phyloP scores from a whole-genome alignment of 768 basidiomycete genomes.

The Amyloporia xantha region DNA sequence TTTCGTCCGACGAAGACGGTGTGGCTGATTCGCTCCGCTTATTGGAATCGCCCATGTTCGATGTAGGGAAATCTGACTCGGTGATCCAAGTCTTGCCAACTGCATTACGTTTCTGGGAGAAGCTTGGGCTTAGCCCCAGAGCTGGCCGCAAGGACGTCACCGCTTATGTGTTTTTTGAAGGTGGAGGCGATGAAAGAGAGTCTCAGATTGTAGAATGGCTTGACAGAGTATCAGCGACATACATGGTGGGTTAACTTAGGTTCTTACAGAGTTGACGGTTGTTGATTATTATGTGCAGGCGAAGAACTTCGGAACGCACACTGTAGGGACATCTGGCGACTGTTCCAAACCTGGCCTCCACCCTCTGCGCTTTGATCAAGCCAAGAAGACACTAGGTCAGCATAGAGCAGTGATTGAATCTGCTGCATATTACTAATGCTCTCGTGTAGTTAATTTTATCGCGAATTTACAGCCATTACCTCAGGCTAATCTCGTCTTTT shows the following conservation, averaged over 20 bases:
- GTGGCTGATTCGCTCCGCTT: slow-evolving; percentile 17
- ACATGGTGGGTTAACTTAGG: slow-evolving; percentile 42
- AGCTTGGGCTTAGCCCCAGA: slow-evolving; percentile 65
- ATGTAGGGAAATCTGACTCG: slow-evolving; percentile 60
- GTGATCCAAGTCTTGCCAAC: slow-evolving; percentile 65
- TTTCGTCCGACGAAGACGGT: not conserved
- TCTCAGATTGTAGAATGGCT: slow-evolving; percentile 56
- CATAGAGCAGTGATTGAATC: not conserved
- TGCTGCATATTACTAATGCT: not conserved
- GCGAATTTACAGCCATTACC: slow-evolving; percentile 28
- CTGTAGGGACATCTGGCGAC: slow-evolving; percentile 40
- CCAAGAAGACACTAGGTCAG: slow-evolving; percentile 62
- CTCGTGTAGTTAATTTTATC: slow-evolving; percentile 42
- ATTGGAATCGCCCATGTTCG: slow-evolving; percentile 51
- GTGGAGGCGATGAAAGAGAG: slow-evolving; percentile 41
- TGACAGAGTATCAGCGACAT: slow-evolving; percentile 40
- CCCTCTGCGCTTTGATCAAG: slow-evolving; percentile 58
- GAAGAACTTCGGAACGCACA: slow-evolving; percentile 53
- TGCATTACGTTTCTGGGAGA: slow-evolving; percentile 81
- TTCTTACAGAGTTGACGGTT: slow-evolving; percentile 4
- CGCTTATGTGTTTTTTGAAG: slow-evolving; percentile 65
- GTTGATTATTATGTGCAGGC: slow-evolving; percentile 37
- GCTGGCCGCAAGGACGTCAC: slow-evolving; percentile 66
- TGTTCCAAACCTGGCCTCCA: slow-evolving; percentile 53
- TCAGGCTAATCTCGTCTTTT: slow-evolving; percentile 48